Evolutionary conservation across 2,329 filamentous ascomycete genomes (phyloP), one percentile per base, ranked within the genome.

Genomic region (Penicillium sp.): DNA sequence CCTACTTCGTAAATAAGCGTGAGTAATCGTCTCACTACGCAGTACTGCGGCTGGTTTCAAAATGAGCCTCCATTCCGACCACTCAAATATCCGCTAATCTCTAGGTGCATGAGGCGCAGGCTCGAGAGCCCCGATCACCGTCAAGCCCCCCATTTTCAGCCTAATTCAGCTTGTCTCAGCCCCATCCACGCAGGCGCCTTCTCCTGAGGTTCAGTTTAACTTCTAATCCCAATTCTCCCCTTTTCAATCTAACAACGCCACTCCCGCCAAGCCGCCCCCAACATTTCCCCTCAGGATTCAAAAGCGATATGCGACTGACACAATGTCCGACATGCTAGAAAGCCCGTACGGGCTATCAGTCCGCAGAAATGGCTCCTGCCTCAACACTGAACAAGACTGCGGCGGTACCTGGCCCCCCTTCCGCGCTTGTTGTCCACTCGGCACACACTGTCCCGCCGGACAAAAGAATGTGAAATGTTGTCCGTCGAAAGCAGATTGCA

Each of bases 291-390:
- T n/a, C n/a, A n/a, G n/a, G n/a, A n/a, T n/a, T n/a, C n/a, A 9
- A 19, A 19, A 18, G 4, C 14, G 2, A 28, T 10, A 43, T 13
- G 19, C 13, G n/a, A 40, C 7, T 12, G 27, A 41, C 14, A 18
- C 11, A 3, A 49, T 50, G 41, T 44, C 47, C 2, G 47, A 49
- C 29, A 37, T 27, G 6, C 14, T 36, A 10, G 40, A 29, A 22
- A 50, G 41, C 35, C 47, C 47, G 6, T 50, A 40, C n/a, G 47
- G 47, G n/a, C 41, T 46, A 11, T 45, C 47, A 14, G 22, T 62
- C 36, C 60, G 60, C 27, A 43, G 60, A 27, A 59, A 55, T 18
- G 55, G 51, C 28, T 31, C 49, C 46, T 62, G 60, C 37, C 48
- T 54, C 39, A 11, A 4, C 42, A 46, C 36, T 9, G 60, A 62